Percentiles rank a stretch among this genome's conserved stretches.
These are phyloP conservation scores for Coemansia sp. DNA, from an alignment of 192 early-diverging fungal genomes.

Conservation along the genomic window DNA sequence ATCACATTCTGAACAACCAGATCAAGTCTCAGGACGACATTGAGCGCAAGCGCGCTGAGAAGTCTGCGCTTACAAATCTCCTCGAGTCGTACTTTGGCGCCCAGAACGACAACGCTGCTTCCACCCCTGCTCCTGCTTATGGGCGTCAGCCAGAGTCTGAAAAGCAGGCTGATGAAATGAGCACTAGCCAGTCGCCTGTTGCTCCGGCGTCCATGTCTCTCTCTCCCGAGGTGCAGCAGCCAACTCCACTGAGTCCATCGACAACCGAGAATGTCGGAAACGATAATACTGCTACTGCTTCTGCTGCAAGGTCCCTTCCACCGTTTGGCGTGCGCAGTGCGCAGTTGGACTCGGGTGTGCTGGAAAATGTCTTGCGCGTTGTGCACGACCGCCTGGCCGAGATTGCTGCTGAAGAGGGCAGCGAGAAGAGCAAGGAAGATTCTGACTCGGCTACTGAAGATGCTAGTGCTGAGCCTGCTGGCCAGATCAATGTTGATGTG, in stretches of 20 bases:
- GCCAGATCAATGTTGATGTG: constrained; percentile 20
- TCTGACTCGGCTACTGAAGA: background rate
- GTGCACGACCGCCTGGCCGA: constrained; percentile 37
- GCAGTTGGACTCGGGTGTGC: constrained; percentile 15
- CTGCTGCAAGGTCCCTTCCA: background rate
- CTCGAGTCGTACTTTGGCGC: constrained; percentile 37
- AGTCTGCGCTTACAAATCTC: constrained; percentile 17
- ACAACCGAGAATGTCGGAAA: background rate
- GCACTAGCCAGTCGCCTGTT: constrained; percentile 1
- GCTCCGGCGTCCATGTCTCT: background rate
- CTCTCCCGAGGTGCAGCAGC: background rate
- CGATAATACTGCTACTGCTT: background rate
- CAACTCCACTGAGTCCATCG: background rate
- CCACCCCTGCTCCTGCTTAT: no score
- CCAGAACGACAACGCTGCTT: background rate
- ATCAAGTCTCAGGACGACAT: constrained; percentile 31
- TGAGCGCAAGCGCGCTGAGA: constrained; percentile 34
- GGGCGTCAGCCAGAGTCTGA: no score
- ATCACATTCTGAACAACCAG: constrained; percentile 35
- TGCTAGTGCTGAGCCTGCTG: background rate
- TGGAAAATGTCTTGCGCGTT: constrained; percentile 38
- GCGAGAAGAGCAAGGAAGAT: constrained; percentile 2
- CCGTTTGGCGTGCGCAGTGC: background rate
- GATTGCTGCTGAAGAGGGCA: constrained; percentile 29
- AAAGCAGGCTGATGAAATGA: background rate